These are phyloP conservation scores for Andrographis paniculata DNA, from an alignment of 305 asterid species.

Conservation along the genomic window DNA sequence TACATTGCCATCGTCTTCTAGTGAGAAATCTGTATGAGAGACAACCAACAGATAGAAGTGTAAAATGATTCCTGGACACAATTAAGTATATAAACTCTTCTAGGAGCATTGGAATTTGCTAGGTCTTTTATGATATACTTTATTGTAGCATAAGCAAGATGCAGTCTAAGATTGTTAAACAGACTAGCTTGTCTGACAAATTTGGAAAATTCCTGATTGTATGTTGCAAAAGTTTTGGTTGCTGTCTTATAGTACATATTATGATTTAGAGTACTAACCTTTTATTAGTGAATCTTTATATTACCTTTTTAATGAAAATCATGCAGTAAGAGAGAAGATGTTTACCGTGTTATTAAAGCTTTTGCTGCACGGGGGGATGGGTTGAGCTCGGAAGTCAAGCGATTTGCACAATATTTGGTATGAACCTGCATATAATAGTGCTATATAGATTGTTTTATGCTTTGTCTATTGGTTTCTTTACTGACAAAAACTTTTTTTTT, in stretches of 20 bases:
- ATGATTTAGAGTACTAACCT: slow-evolving; percentile 2
- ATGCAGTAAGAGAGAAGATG: slow-evolving; percentile 86
- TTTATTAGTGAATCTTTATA: slow-evolving; percentile 10
- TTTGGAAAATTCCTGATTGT: slow-evolving; percentile 8
- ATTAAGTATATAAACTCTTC: too few relatives aligned
- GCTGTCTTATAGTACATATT: slow-evolving; percentile 13
- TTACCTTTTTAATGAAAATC: slow-evolving; percentile 20
- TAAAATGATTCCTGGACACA: too few relatives aligned
- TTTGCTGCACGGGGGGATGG: slow-evolving; percentile 54
- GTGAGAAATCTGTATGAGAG: background rate
- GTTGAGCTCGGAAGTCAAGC: slow-evolving; percentile 61
- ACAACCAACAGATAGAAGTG: slow-evolving; percentile 6
- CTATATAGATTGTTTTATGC: slow-evolving; percentile 18
- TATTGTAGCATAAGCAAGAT: slow-evolving; percentile 6
- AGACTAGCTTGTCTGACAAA: slow-evolving; percentile 6
- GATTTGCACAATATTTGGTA: slow-evolving; percentile 67
- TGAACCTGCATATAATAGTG: slow-evolving; percentile 23
- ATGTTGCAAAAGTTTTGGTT: slow-evolving; percentile 6
- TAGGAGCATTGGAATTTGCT: background rate
- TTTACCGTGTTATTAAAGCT: slow-evolving; percentile 81
- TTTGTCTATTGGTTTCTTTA: background rate
- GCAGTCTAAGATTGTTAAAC: slow-evolving; percentile 2
- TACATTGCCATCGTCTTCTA: slow-evolving; percentile 7
- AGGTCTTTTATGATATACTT: background rate
- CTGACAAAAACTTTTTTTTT: too few relatives aligned